Percentiles rank a stretch among this genome's conserved stretches.
Evolutionary conservation across 2,329 filamentous ascomycete species (phyloP).

Genomic region (Colletotrichum sp.): DNA sequence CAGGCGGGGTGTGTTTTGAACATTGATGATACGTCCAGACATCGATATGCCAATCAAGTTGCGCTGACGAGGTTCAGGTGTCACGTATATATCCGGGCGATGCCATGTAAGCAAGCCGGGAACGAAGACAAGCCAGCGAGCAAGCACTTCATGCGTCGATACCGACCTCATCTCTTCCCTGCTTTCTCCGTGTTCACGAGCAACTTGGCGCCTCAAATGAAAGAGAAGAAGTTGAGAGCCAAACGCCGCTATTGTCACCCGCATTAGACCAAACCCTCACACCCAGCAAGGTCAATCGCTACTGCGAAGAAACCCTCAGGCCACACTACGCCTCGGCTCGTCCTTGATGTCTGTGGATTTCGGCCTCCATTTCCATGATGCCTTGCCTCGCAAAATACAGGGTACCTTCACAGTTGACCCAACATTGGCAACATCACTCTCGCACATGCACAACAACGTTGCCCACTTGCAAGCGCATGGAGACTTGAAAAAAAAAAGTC

Average conservation of each 20-base stretch:
- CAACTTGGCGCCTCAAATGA: background rate
- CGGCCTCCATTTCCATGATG: background rate
- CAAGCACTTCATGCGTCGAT: background rate
- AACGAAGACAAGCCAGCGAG: background rate
- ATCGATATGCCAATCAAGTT: slow-evolving; percentile 4
- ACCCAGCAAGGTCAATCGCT: background rate
- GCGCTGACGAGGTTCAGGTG: slow-evolving; percentile 2
- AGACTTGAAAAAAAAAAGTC: background rate
- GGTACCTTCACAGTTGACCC: background rate
- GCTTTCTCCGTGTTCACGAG: background rate
- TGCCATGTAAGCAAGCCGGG: slow-evolving; percentile 13
- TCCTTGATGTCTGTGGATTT: background rate
- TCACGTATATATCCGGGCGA: slow-evolving; percentile 15
- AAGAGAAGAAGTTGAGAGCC: background rate
- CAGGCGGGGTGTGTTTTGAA: background rate
- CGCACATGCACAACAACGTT: background rate
- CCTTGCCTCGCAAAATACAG: background rate
- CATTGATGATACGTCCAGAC: background rate
- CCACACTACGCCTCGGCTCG: background rate
- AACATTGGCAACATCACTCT: background rate
- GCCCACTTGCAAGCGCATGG: background rate
- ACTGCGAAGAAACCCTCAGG: background rate
- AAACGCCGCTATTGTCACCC: background rate
- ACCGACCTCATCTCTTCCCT: background rate
- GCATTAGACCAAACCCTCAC: background rate